Base-by-base conservation (phyloP, 441 rosid genomes). In the Pelargonium myrrhifolium region DNA sequence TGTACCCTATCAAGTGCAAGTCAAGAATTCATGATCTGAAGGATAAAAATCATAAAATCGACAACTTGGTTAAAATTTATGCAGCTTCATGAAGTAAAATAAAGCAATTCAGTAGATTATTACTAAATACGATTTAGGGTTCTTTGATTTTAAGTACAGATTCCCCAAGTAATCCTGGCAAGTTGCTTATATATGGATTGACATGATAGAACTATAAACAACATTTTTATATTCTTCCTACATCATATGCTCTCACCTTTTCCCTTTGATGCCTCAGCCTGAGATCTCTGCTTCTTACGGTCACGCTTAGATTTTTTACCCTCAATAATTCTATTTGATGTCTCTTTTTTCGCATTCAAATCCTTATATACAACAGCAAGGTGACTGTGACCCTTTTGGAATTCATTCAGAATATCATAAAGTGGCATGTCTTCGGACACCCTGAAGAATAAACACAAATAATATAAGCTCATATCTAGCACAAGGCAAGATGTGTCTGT, bases 371-470 rank as follows among this genome's bases (percentile, higher is more conserved):
- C 88, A 71, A 88, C 89, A 70, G 90, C 90, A 90, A 86, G 86
- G 72, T 88, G 93, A 78, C 93, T 88, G 49, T 84, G 93, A 28
- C 93, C 93, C 76, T 88, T 88, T 73, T 88, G 93, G 76, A 88
- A 88, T 77, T 88, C 93, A 70, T 88, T 86, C 80, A 88, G 73
- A 75, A 88, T 88, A 71, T 88, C 93, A 75, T 88, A 86, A 65
- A 88, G 76, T 20, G 93, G 93, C 80, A 86, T 72, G 11, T 72
- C 83, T 56, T 56, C 62, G 10, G 62, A 56, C 21, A 56, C 62
- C 62, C 62, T 56, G 62, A 56, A 20, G 10, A 56, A 56, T 56
- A 6, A 20, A 21, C 31, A 56, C 62, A 56, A 55, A 9, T 21
- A 20, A n/a, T 20, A 18, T 56, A 20, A 56, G 11, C 4, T 55